Evolutionary conservation across 371 early-diverging fungal species (phyloP), one percentile per base, ranked within the genome.

Genomic region (Mucor mucedo): DNA sequence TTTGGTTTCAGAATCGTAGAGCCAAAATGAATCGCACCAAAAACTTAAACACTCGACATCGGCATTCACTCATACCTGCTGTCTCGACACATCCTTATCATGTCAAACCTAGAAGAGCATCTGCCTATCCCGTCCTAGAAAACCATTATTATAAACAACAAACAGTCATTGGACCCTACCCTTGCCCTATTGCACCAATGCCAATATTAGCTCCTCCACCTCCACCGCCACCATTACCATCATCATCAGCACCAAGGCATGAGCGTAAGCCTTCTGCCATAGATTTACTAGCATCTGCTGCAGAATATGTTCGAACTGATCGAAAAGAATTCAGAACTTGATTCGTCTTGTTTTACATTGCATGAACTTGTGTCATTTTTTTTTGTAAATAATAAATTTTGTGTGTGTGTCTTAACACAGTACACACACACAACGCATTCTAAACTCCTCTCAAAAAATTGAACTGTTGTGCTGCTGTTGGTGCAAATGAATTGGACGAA

Each of bases 1-100:
- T 98, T 65, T 98, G 99, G 99, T 98, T 98, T 84, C 99, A 98
- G 75, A 98, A 98, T 85, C 85, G 94, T 67, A 85, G 99, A 55
- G 95, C 95, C 6, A 95, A 94, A 73, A 84, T 88, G 38, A 95
- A 93, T 62, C 45, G 70, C 16, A 40, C 60, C n/a, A 62, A 59
- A 78, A 86, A 78, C 49, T 75, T 63, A 32, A 41, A 50, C 5
- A 6, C 33, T 9, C 47, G 49, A 49, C 63, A 63, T 4, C 56
- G 63, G 30, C 63, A 63, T 49, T 56, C 63, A 8, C 48, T 55
- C 13, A 47, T 63, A 32, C 41, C 32, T 28, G 11, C 21, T 0
- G 38, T 16, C n/a, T 11, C 40, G 13, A 59, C 38, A 27, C 45
- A 55, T 48, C 58, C 33, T 5, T 21, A 50, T 13, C 50, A 50